phyloP scores from a whole-genome alignment of 768 basidiomycete species.

The Amanita brunnescens region DNA sequence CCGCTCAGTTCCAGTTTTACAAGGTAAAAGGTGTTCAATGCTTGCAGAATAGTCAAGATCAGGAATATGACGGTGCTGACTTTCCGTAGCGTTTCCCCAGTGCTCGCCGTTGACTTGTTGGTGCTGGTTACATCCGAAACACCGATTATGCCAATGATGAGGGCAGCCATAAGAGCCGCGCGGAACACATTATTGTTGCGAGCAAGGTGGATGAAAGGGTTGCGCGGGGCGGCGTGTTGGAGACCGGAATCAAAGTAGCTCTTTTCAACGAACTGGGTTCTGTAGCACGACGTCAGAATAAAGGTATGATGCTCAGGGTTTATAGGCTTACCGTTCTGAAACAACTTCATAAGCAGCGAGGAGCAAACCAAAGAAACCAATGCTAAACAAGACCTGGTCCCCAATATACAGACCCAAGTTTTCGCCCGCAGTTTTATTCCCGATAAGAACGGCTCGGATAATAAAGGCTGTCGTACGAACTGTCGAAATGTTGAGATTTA shows the following conservation, averaged over 20 bases:
- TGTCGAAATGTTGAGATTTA: conserved; percentile 10
- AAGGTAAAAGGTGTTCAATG: conserved; percentile 21
- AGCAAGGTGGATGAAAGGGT: conserved; percentile 7
- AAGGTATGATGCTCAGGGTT: neutral
- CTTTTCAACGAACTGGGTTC: neutral
- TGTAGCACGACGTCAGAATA: neutral
- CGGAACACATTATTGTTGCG: conserved; percentile 25
- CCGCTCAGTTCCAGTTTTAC: conserved; percentile 13
- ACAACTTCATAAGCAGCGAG: conserved; percentile 34
- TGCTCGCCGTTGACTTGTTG: conserved; percentile 8
- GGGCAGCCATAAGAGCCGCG: conserved; percentile 18
- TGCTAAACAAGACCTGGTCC: conserved; percentile 29
- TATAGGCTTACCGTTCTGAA: conserved; percentile 27
- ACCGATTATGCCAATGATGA: conserved; percentile 27
- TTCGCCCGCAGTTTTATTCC: conserved; percentile 21
- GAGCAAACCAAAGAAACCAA: conserved; percentile 36
- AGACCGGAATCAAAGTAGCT: neutral
- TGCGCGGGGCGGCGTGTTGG: neutral
- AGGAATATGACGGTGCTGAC: conserved; percentile 30
- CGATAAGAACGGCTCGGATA: conserved; percentile 29
- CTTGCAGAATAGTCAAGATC: conserved; percentile 25
- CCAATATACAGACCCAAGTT: conserved; percentile 26
- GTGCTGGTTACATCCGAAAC: conserved; percentile 12
- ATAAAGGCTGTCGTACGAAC: conserved; percentile 33
- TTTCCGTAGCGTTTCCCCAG: conserved; percentile 20